These are phyloP conservation scores for Erigeron philadelphicus DNA, from an alignment of 140 eudicot species.

Conservation along the genomic window DNA sequence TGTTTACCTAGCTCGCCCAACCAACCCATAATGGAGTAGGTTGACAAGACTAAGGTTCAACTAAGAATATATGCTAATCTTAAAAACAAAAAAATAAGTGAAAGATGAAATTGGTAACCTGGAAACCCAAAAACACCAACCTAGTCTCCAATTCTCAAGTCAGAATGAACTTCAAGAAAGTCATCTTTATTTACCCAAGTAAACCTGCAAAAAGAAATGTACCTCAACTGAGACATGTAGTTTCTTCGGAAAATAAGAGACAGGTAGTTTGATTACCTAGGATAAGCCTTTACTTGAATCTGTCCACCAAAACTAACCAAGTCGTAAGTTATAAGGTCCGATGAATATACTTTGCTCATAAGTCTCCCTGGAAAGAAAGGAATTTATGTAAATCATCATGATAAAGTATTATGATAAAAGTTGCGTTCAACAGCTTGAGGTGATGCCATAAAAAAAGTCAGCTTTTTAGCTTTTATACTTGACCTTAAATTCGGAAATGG, in stretches of 20 bases:
- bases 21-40: not conserved
- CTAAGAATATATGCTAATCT: not conserved
- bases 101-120: not conserved
- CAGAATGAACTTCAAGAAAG: not conserved
- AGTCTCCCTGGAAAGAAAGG: not conserved
- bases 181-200: not conserved
- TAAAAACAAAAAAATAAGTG: not conserved
- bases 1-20: too few relatives aligned
- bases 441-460: too few relatives aligned
- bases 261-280: not conserved
- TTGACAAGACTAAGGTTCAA: not conserved
- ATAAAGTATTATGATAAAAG: not conserved
- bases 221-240: not conserved
- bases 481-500: not conserved
- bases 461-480: not conserved
- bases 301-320: not conserved
- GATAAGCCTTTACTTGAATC: not conserved
- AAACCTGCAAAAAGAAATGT: not conserved
- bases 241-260: not conserved
- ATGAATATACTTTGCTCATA: not conserved
- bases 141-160: not conserved
- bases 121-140: not conserved
- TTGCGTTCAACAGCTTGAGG: not conserved
- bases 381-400: not conserved
- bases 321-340: not conserved